These are phyloP conservation scores for Prasinococcaceae sp. DNA, from an alignment of 139 green algal genomes.

Conservation along the genomic window DNA sequence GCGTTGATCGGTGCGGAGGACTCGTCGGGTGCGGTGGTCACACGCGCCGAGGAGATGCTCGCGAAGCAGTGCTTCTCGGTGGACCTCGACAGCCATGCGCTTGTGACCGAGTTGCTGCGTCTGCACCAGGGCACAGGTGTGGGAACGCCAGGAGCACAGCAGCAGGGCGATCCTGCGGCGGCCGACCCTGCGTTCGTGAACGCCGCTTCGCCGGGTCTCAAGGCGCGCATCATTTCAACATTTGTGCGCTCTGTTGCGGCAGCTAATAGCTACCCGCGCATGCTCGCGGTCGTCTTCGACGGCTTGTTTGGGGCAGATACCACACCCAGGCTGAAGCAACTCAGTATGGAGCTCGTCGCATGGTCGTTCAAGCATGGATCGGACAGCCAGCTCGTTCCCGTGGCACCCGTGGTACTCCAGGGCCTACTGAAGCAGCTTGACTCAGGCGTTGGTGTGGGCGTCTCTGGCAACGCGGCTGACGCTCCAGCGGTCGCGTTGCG, in stretches of 20 bases:
- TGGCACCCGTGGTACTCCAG: conserved; percentile 21
- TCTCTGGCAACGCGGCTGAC: conserved; percentile 12
- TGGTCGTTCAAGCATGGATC: conserved; percentile 64
- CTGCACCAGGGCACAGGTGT: no score
- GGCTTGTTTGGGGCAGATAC: conserved; percentile 36
- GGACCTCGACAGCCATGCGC: no score
- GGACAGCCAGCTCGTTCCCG: conserved; percentile 37
- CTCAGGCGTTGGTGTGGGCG: background rate
- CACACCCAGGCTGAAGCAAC: conserved; percentile 36
- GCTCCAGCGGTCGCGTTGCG: conserved; percentile 30
- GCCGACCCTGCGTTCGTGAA: background rate
- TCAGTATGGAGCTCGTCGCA: conserved; percentile 76
- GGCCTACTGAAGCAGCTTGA: conserved; percentile 13
- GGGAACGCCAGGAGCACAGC: no score
- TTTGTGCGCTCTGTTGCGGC: conserved; percentile 45
- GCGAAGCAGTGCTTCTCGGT: no score
- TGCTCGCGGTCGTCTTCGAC: conserved; percentile 20
- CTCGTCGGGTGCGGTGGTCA: no score
- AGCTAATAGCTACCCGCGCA: conserved; percentile 56
- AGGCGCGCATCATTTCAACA: conserved; percentile 6
- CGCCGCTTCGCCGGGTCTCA: conserved; percentile 9
- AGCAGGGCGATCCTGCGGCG: background rate
- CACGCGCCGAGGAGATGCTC: no score
- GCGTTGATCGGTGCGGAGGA: no score
- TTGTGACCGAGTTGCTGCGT: no score